These are phyloP conservation scores for Aspergillus chevalieri DNA, from an alignment of 2,329 filamentous ascomycete species.

Conservation along the genomic window DNA sequence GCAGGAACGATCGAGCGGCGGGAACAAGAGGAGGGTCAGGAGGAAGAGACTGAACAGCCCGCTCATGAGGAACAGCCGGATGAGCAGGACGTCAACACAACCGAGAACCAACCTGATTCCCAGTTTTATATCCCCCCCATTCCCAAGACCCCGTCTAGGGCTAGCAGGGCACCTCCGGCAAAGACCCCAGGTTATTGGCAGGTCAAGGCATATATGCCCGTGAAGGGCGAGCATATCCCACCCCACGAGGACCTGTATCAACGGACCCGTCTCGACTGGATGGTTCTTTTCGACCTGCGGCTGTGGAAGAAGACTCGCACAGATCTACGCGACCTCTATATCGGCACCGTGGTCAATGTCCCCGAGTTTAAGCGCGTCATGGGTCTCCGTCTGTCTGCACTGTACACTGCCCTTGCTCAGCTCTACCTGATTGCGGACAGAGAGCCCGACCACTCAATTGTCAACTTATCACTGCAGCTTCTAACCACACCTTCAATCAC, in stretches of 20 bases:
- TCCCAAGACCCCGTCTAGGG: slow-evolving; percentile 67
- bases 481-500: slow-evolving; percentile 95
- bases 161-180: slow-evolving; percentile 37
- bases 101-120: slow-evolving; percentile 11
- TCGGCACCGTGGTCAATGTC: slow-evolving; percentile 91
- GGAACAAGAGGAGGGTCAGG: slow-evolving; percentile 23
- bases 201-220: slow-evolving; percentile 67
- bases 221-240: slow-evolving; percentile 56
- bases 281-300: slow-evolving; percentile 87
- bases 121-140: slow-evolving; percentile 51
- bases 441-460: slow-evolving; percentile 96
- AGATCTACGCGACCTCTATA: slow-evolving; percentile 86
- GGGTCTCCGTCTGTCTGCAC: slow-evolving; percentile 83
- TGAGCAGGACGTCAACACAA: slow-evolving; percentile 10
- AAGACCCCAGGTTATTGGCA: slow-evolving; percentile 72
- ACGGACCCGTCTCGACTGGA: slow-evolving; percentile 83
- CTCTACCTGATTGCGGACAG: slow-evolving; percentile 92
- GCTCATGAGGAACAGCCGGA: slow-evolving; percentile 10
- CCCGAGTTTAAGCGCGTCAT: slow-evolving; percentile 94
- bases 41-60: slow-evolving; percentile 3
- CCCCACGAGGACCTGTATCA: slow-evolving; percentile 82
- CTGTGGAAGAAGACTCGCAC: slow-evolving; percentile 96
- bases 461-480: slow-evolving; percentile 95
- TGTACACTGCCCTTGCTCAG: slow-evolving; percentile 91
- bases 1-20: slow-evolving; percentile 2